A percentile compares a stretch with the other conserved stretches of the same genome.
These are phyloP conservation scores for Diaporthe citriasiana DNA, from an alignment of 2,329 filamentous ascomycete genomes.

Conservation along the genomic window DNA sequence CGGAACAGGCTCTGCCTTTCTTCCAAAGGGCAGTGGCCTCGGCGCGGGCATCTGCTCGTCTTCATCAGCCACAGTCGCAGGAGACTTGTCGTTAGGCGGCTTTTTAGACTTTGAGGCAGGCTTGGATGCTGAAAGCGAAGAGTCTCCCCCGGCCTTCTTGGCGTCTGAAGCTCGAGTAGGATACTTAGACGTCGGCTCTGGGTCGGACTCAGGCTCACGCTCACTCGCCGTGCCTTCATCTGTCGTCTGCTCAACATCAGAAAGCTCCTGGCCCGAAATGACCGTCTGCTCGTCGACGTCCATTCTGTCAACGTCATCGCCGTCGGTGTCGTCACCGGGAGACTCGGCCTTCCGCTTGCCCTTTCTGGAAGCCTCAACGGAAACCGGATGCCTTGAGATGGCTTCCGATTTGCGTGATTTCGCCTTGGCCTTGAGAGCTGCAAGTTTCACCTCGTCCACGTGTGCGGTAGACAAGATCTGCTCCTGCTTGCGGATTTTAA, in stretches of 20 bases:
- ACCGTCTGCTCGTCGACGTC: conserved; percentile 30
- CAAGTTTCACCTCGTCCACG: conserved; percentile 36
- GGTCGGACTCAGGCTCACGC: conserved; percentile 20
- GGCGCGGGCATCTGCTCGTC: conserved; percentile 24
- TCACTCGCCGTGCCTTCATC: conserved; percentile 40
- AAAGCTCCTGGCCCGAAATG: conserved; percentile 1
- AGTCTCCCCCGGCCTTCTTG: conserved; percentile 23
- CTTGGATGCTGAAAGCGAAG: conserved; percentile 22
- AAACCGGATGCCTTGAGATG: conserved; percentile 1
- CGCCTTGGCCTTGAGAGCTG: not conserved
- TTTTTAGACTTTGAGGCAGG: conserved; percentile 10
- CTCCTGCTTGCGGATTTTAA: conserved; percentile 82
- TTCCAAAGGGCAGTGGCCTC: conserved; percentile 7
- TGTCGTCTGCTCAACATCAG: conserved; percentile 34
- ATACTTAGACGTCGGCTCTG: not conserved
- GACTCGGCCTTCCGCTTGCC: conserved; percentile 40
- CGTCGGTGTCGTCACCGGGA: conserved; percentile 5
- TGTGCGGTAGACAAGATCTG: conserved; percentile 67
- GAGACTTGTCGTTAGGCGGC: conserved; percentile 26
- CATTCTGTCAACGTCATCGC: conserved; percentile 33
- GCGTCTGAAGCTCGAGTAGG: conserved; percentile 3
- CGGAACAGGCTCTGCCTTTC: conserved; percentile 13
- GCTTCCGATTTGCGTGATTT: not conserved
- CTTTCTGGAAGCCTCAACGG: conserved; percentile 31
- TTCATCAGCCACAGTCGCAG: conserved; percentile 7